Evolutionary conservation across 2,329 filamentous ascomycete species (phyloP), one percentile per base, ranked within the genome.

Genomic region (Colletotrichum cereale): DNA sequence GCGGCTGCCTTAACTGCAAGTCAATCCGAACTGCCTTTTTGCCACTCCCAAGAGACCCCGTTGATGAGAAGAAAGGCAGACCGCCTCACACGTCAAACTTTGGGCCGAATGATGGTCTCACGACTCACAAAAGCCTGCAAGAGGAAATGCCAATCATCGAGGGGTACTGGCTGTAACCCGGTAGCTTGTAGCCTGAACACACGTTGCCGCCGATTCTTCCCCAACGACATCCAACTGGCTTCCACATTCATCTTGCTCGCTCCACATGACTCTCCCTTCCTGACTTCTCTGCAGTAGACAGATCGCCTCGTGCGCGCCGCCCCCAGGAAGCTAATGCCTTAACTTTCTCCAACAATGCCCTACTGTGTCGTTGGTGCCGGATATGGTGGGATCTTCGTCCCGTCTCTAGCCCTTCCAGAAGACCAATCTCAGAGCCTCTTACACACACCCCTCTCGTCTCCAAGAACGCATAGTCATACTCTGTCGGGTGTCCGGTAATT

Each of bases 401-500:
- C 64, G 53, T 63, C 52, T 63, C 36, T 31, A 16, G 14, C 44
- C 5, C 42, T 40, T 38, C 38, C 18, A 57, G 50, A 18, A 36
- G 26, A 26, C 52, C 40, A 29, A 58, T 71, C 68, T 63, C 64
- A 57, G 44, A 57, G 63, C 67, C 56, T 60, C 38, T 36, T n/a
- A 38, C 52, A 58, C 55, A 40, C 21, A 47, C n/a, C 42, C 48
- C 52, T 36, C 58, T 68, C 31, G 47, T 62, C 68, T 71, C 65
- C 24, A 63, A 67, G 62, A 50, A 29, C 16, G 38, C 62, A 65
- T 40, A 21, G 31, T 68, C 44, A 58, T 42, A 53, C 40, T 52
- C n/a, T 29, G 14, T 58, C 52, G 65, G 58, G 42, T 40, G 65
- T 71, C 68, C 68, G 68, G 42, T 58, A 44, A n/a, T 47, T 24